Evolutionary conservation across 2,329 filamentous ascomycete species (phyloP), one percentile per base, ranked within the genome.

Genomic region (Davidsoniella eucalypti): DNA sequence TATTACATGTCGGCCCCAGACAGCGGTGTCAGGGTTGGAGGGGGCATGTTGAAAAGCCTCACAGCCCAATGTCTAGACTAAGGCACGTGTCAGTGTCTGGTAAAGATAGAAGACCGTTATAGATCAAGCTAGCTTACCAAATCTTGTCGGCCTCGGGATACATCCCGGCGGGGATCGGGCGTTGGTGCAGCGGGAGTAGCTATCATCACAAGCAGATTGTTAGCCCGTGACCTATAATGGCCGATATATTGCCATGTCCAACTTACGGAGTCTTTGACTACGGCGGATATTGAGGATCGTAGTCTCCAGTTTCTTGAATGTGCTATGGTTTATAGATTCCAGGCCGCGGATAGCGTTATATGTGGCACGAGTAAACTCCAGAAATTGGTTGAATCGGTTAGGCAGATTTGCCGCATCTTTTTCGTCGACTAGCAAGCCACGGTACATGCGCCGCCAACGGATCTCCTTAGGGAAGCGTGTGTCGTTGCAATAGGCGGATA

Each of bases 51-150:
- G 55, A 80, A 80, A 21, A 80, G 76, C 39, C 73, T 68, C 56
- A 78, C 70, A 5, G 76, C 74, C 77, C 77, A 81, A 57, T 80
- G 76, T 4, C 66, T 61, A 46, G 63, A 64, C 73, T 78, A 53
- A 48, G 26, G n/a, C 12, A 17, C 37, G 21, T 36, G 10, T 33
- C 17, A 46, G 16, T 18, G 14, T 14, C 21, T 46, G 16, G 3
- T 46, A 5, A 9, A 3, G 37, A 16, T 5, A 6, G 7, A 10
- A 17, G 16, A 26, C 1, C 8, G 4, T 33, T 33, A 17, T 14
- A 23, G 21, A 23, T 17, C 6, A 21, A 46, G 4, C 21, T 17
- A 36, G 44, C 44, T 36, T 21, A 46, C 44, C 5, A 29, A 25
- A 12, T 37, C 29, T 10, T 37, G 37, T 5, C 5, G 21, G 5